phyloP scores from a whole-genome alignment of 495 filamentous ascomycete species.

The Neurospora sp. region DNA sequence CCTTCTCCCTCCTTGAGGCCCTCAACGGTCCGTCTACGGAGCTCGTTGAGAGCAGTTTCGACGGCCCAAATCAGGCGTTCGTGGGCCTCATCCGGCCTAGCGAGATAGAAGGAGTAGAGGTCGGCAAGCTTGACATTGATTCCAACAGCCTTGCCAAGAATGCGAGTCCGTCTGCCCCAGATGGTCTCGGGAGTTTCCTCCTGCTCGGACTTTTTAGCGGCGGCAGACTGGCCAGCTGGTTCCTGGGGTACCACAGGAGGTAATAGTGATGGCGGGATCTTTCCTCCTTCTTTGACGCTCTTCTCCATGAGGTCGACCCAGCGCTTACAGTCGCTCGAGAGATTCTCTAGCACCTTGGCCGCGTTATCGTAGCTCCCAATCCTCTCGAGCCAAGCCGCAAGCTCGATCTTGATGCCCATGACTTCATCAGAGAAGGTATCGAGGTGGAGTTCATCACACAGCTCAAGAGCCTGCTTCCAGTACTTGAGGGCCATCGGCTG shows the following conservation, averaged over 20 bases:
- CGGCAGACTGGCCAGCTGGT: not conserved
- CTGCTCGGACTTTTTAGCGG: constrained; percentile 16
- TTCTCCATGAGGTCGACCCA: constrained; percentile 53
- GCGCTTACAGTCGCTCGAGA: constrained; percentile 48
- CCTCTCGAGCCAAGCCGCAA: constrained; percentile 70
- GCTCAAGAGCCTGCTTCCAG: constrained; percentile 65
- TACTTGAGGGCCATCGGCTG: constrained; percentile 67
- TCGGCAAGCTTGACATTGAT: constrained; percentile 74
- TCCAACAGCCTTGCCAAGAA: constrained; percentile 61
- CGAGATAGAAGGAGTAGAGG: constrained; percentile 53
- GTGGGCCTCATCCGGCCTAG: constrained; percentile 54
- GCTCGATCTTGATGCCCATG: constrained; percentile 74
- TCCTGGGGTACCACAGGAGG: constrained; percentile 15
- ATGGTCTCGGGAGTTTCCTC: constrained; percentile 28
- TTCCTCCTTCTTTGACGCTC: constrained; percentile 34
- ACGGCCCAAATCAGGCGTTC: constrained; percentile 71
- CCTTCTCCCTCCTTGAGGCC: constrained; percentile 54
- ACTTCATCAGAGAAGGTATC: constrained; percentile 86
- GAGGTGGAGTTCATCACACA: constrained; percentile 60
- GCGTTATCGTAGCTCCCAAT: constrained; percentile 53
- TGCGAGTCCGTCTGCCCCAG: constrained; percentile 54
- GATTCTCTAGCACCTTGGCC: constrained; percentile 61
- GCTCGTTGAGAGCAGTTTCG: constrained; percentile 66
- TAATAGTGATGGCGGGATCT: not conserved
- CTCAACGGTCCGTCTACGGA: constrained; percentile 51